phyloP scores from a whole-genome alignment of 768 basidiomycete genomes.

The Holtermanniella nyarrowii region DNA sequence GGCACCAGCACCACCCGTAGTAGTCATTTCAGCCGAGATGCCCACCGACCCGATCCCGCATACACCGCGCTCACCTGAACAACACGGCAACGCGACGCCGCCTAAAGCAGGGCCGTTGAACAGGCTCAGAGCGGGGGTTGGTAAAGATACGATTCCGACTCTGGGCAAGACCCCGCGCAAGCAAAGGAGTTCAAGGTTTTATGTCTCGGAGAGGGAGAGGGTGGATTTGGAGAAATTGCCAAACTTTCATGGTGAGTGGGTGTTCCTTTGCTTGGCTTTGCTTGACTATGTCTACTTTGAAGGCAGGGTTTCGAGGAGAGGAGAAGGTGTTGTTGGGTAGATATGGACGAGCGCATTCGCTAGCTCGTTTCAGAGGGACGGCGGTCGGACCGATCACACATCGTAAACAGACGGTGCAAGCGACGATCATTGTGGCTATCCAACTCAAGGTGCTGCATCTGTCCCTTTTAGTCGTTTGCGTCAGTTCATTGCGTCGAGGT shows the following conservation, averaged over 20 bases:
- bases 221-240: slow-evolving; percentile 92
- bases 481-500: too few relatives aligned
- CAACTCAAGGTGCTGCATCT: too few relatives aligned
- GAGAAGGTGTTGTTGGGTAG: too few relatives aligned
- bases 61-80: slow-evolving; percentile 32
- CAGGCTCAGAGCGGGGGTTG: slow-evolving; percentile 39
- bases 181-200: slow-evolving; percentile 92
- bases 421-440: too few relatives aligned
- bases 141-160: slow-evolving; percentile 87
- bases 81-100: slow-evolving; percentile 35
- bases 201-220: slow-evolving; percentile 76
- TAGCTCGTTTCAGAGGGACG: too few relatives aligned
- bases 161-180: slow-evolving; percentile 87
- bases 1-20: slow-evolving; percentile 41
- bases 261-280: slow-evolving; percentile 49
- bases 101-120: slow-evolving; percentile 41
- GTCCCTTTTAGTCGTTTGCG: too few relatives aligned
- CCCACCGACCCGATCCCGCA: slow-evolving; percentile 42
- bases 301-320: too few relatives aligned
- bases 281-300: too few relatives aligned
- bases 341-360: too few relatives aligned
- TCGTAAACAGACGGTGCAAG: too few relatives aligned
- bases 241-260: slow-evolving; percentile 52
- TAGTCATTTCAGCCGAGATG: slow-evolving; percentile 43
- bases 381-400: too few relatives aligned